Evolutionary conservation across 1,284 basidiomycete species (phyloP), one percentile per base, ranked within the genome.

Genomic region (Phylloboletellus chloephorus): DNA sequence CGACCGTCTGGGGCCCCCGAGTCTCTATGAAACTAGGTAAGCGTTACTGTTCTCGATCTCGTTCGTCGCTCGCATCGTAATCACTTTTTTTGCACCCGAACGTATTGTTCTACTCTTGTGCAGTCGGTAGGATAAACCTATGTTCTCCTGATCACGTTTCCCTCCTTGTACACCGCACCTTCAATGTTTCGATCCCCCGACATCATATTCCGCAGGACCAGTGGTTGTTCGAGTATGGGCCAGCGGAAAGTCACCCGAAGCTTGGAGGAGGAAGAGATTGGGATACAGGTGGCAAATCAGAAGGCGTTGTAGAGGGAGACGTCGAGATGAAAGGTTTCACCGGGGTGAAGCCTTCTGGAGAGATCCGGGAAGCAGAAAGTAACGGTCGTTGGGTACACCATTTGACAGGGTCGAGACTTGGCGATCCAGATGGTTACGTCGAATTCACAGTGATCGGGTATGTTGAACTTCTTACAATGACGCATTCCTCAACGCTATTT

Each of bases 141-240:
- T 93, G 81, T 45, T 96, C 93, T 1, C 93, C 95, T 0, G 93
- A 95, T 46, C 95, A 98, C 57, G 75, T 98, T 41, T 92, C 93
- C 0, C 71, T 98, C 9, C 84, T 98, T 39, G 74, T 97, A 4
- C 90, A 96, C 56, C 84, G 85, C 41, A 95, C 91, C 6, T 98
- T 98, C 74, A 98, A 98, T 64, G 90, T 92, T 11, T 94, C 92
- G 7, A 97, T 98, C 62, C 91, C 93, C 1, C 80, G 89, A 41
- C 79, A 89, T 56, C 95, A 98, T 63, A 90, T 98, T 56, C 89
- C 82, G 3, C 71, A 65, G 16, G 82, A 87, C 34, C 66, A 78
- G 39, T 98, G 87, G 81, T 78, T 84, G 48, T 98, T 95, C 54
- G 88, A 96, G 58, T 82, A 92, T 49, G 86, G 81, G 3, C 72